Evolutionary conservation across 2,329 filamentous ascomycete species (phyloP).

Genomic region (Westerdykella ornata): DNA sequence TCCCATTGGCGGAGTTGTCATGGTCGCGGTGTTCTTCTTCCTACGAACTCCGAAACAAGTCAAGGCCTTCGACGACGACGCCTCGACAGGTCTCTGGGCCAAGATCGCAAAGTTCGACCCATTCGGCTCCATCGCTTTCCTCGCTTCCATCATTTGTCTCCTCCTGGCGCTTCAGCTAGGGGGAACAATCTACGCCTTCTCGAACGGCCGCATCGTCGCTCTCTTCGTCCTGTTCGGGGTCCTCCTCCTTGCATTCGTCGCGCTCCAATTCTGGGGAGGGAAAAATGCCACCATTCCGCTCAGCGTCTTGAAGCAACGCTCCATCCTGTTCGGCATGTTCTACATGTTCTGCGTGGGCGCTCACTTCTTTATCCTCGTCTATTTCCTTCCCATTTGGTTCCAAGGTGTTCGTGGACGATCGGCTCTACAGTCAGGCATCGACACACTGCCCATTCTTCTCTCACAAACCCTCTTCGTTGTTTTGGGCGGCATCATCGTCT

Average conservation of each 20-base stretch:
- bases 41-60: too few relatives aligned
- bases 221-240: slow-evolving; percentile 44
- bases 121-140: slow-evolving; percentile 7
- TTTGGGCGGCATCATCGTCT: slow-evolving; percentile 35
- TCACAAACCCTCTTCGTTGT: slow-evolving; percentile 41
- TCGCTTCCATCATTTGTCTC: slow-evolving; percentile 10
- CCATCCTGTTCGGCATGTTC: slow-evolving; percentile 21
- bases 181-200: slow-evolving; percentile 40
- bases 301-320: slow-evolving; percentile 23
- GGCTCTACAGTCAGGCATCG: slow-evolving; percentile 44
- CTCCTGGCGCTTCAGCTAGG: slow-evolving; percentile 18
- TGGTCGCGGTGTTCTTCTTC: too few relatives aligned
- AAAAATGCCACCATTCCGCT: slow-evolving; percentile 12
- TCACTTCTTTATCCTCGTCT: slow-evolving; percentile 41
- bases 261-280: slow-evolving; percentile 6
- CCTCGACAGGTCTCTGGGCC: too few relatives aligned
- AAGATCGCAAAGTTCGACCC: slow-evolving; percentile 24
- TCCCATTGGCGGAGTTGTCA: too few relatives aligned
- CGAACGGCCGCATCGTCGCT: slow-evolving; percentile 39
- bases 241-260: slow-evolving; percentile 37
- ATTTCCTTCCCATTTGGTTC: slow-evolving; percentile 45
- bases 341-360: slow-evolving; percentile 23
- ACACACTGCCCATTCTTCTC: slow-evolving; percentile 44
- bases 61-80: too few relatives aligned
- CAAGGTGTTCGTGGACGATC: slow-evolving; percentile 45